Evolutionary conservation across 2,329 filamentous ascomycete species (phyloP).

Genomic region (Pestalotiopsis sp.): DNA sequence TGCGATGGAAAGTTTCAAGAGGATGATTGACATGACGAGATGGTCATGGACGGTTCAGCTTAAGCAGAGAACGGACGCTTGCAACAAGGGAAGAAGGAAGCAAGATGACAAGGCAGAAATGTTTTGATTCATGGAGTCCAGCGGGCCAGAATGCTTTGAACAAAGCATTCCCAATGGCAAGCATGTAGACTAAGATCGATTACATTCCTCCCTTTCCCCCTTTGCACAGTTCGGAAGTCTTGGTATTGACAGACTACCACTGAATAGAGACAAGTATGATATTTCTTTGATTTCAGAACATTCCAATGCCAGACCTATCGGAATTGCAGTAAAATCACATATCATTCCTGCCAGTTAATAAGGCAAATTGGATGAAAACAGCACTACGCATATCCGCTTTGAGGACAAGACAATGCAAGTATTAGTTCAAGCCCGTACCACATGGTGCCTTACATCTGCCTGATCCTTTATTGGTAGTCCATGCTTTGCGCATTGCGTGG

Average conservation of each 20-base stretch:
- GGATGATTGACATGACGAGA: not conserved
- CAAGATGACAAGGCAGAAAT: not conserved
- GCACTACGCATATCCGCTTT: not conserved
- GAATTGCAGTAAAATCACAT: not conserved
- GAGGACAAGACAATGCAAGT: too few species aligned
- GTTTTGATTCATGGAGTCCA: not conserved
- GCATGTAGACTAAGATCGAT: not conserved
- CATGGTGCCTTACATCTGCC: too few species aligned
- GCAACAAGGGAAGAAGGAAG: not conserved
- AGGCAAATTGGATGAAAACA: not conserved
- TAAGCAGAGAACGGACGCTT: not conserved
- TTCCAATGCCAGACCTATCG: not conserved
- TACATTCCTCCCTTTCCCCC: constrained; percentile 1
- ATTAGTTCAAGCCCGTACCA: too few species aligned
- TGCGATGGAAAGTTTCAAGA: not conserved
- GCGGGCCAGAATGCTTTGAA: not conserved
- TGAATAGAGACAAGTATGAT: not conserved
- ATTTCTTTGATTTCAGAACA: not conserved
- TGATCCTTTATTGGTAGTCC: too few species aligned
- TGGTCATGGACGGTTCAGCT: not conserved
- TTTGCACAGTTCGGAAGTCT: not conserved
- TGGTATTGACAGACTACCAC: not conserved
- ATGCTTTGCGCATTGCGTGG: too few species aligned
- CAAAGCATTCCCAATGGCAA: constrained; percentile 2
- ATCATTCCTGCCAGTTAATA: not conserved